Percentiles rank a stretch among this genome's conserved stretches.
phyloP scores from a whole-genome alignment of 1,139 yeast genomes.

The Torulaspora pretoriensis region DNA sequence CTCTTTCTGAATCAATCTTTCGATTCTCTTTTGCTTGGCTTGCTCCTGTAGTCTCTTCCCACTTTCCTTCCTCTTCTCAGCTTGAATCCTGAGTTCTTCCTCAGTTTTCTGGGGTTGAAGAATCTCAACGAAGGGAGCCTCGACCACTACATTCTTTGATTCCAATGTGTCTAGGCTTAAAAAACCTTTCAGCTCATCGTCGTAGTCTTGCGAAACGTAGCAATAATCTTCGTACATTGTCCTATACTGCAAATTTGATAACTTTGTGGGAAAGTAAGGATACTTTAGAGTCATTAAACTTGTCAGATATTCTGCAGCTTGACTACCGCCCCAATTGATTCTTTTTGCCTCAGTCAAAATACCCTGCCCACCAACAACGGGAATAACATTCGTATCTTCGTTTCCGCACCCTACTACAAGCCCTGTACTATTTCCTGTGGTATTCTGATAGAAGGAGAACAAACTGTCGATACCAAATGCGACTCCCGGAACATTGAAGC shows the following conservation, averaged over 20 bases:
- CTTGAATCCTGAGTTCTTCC: conserved; percentile 73
- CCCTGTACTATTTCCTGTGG: conserved; percentile 48
- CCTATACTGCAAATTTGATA: conserved; percentile 61
- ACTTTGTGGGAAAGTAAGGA: conserved; percentile 81
- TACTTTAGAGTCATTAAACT: conserved; percentile 72
- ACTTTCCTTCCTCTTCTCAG: conserved; percentile 78
- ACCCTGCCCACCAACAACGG: conserved; percentile 68
- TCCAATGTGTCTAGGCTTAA: conserved; percentile 64
- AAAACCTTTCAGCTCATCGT: conserved; percentile 53
- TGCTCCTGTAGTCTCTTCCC: conserved; percentile 90
- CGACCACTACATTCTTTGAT: conserved; percentile 65
- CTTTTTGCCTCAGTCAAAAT: conserved; percentile 66
- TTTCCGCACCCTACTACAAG: conserved; percentile 78
- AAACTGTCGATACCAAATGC: conserved; percentile 79
- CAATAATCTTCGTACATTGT: conserved; percentile 70
- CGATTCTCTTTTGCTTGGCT: conserved; percentile 78
- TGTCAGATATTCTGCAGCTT: conserved; percentile 59
- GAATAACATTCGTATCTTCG: conserved; percentile 78
- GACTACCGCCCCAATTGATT: conserved; percentile 89
- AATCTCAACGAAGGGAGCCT: conserved; percentile 71
- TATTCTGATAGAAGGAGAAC: conserved; percentile 63
- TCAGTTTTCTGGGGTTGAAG: conserved; percentile 70
- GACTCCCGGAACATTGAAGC: conserved; percentile 65
- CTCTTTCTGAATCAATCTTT: conserved; percentile 75
- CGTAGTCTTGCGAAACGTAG: conserved; percentile 68